Conservation (phyloP, 805 yeast species). For the Lipomyces chichibuensis region DNA sequence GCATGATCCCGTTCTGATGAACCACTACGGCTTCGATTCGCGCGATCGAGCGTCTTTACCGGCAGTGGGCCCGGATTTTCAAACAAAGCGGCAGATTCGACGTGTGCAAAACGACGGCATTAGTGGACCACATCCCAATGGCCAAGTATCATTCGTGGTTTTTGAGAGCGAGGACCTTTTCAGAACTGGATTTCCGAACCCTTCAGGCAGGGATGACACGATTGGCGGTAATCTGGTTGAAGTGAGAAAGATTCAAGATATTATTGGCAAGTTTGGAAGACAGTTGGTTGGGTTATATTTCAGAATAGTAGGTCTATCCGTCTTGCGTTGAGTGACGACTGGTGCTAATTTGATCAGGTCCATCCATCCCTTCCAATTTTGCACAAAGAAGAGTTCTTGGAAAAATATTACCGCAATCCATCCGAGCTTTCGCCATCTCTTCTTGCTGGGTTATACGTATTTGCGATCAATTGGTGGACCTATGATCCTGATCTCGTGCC, state of each 20-base stretch:
- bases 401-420: constrained; percentile 37
- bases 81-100: constrained; percentile 31
- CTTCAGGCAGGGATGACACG: constrained; percentile 37
- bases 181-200: constrained; percentile 26
- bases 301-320: constrained; percentile 31
- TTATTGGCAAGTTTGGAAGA: constrained; percentile 36
- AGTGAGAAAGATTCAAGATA: constrained; percentile 38
- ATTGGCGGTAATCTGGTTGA: constrained; percentile 38
- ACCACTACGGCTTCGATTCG: constrained; percentile 37
- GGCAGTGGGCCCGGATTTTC: constrained; percentile 28
- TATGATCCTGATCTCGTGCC: constrained; percentile 37
- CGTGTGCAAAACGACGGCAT: constrained; percentile 18
- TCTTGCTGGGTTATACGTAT: constrained; percentile 38
- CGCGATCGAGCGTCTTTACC: constrained; percentile 33
- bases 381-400: constrained; percentile 39
- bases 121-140: constrained; percentile 10
- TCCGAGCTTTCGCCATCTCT: constrained; percentile 39
- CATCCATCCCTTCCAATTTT: constrained; percentile 39
- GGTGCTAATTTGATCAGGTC: constrained; percentile 16
- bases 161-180: constrained; percentile 36
- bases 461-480: constrained; percentile 41
- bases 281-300: constrained; percentile 37
- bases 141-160: constrained; percentile 36
- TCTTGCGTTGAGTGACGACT: neutral
- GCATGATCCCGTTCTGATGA: constrained; percentile 39